Base-by-base conservation (phyloP, 2,329 filamentous ascomycete genomes). In the Zopfia rhizophila region DNA sequence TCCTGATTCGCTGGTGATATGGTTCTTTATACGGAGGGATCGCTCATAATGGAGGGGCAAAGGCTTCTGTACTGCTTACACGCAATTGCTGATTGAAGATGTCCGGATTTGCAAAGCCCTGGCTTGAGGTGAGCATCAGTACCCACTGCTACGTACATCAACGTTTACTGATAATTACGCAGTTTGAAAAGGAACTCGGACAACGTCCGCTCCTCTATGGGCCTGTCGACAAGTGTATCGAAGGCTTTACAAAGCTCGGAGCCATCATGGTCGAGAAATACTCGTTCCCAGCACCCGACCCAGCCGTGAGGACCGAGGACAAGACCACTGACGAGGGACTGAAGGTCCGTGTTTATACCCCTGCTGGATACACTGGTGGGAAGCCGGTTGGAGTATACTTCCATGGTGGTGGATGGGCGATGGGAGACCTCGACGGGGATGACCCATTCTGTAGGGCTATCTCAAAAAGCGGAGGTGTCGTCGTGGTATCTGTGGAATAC, bases 381-480 rank as follows among this genome's bases (percentile, higher is more conserved):
- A 71, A 61, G 16, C 69, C 69, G 5, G 59, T 67, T 6, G 63
- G 68, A 19, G 43, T 73, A 11, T 72, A 70, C 31, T 68, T 55
- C 24, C 70, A 73, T 50, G 63, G 69, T 22, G 70, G 70, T 27
- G 70, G 69, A 4, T 73, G 68, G 69, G 66, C 67, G 4, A 68
- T 72, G 61, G 66, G 69, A 10, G 60, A 69, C 30, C 28, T 73
- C 2, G 61, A 72, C 13, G 56, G 55, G 5, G 69, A 72, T 21
- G 70, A 73, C 47, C 37, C 51, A 1, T 52, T 53, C 22, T 65
- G 61, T 24, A 43, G 69, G 19, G 38, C 48, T 19, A 58, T 68
- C 17, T 49, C 60, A 24, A 61, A 65, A 52, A 48, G 45, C 24
- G 60, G 58, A 4, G 53, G 45, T 7, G 57, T 65, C 2, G 62